Percentiles rank a stretch among this genome's conserved stretches.
phyloP scores from a whole-genome alignment of 148 eudicot genomes.

The Cornus suecica region DNA sequence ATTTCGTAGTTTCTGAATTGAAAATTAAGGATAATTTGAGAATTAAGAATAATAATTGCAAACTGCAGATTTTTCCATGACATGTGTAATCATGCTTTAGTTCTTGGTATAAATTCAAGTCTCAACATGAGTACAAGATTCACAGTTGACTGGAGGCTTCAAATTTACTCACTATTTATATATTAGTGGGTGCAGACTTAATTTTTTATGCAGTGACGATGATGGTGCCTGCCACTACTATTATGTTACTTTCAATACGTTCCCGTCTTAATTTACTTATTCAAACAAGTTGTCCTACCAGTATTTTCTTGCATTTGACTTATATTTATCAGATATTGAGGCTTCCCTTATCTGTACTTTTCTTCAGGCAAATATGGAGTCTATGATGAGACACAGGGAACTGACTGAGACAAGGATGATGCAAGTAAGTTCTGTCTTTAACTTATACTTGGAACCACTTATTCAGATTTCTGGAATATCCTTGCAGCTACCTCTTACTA shows the following conservation, averaged over 20 bases:
- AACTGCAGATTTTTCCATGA: too few relatives aligned
- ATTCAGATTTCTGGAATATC: neutral
- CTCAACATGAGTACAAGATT: neutral
- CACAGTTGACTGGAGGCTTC: neutral
- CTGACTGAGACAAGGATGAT: slow-evolving; percentile 97
- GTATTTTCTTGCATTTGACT: neutral
- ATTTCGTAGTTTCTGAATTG: neutral
- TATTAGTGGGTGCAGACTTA: neutral
- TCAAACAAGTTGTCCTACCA: neutral
- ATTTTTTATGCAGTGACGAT: neutral
- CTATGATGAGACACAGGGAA: slow-evolving; percentile 91
- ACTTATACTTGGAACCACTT: slow-evolving; percentile 5
- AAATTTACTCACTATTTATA: neutral
- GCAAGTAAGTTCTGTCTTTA: slow-evolving; percentile 65
- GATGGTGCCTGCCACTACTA: neutral
- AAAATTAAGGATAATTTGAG: neutral
- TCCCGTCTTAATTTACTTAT: too few relatives aligned
- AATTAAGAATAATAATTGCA: too few relatives aligned
- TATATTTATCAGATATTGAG: neutral
- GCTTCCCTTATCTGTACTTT: slow-evolving; percentile 8
- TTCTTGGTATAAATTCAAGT: neutral
- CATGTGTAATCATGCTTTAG: too few relatives aligned
- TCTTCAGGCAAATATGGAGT: slow-evolving; percentile 87
- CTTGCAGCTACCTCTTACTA: neutral
- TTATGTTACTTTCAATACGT: neutral